Conservation (phyloP, 352 stramenopile species). For the Pythium scleroteichum region DNA sequence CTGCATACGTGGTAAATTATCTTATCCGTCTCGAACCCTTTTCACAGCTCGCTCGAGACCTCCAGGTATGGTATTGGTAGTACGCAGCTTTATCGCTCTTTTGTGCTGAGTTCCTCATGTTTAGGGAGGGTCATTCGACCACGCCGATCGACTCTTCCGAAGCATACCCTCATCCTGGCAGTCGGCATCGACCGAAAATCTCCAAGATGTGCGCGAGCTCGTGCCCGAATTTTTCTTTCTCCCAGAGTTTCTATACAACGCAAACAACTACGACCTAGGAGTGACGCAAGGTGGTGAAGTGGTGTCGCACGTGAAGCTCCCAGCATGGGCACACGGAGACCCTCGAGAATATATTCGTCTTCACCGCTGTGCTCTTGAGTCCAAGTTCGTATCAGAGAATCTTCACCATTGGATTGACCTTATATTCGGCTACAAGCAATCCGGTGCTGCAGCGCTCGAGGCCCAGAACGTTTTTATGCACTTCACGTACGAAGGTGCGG, state of each 20-base stretch:
- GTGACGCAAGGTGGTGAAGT: slow-evolving; percentile 82
- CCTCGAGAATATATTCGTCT: slow-evolving; percentile 94
- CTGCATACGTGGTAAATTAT: slow-evolving; percentile 97
- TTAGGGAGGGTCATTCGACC: slow-evolving; percentile 86
- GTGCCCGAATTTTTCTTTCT: slow-evolving; percentile 84
- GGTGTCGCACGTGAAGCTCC: slow-evolving; percentile 92
- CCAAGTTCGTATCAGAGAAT: slow-evolving; percentile 94
- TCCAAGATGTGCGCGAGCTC: slow-evolving; percentile 84
- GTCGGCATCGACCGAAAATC: slow-evolving; percentile 92
- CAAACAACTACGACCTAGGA: slow-evolving; percentile 67
- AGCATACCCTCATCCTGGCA: slow-evolving; percentile 94
- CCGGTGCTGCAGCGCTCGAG: slow-evolving; percentile 89
- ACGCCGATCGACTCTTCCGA: slow-evolving; percentile 95
- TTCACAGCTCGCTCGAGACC: slow-evolving; percentile 59
- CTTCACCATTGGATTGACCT: slow-evolving; percentile 99
- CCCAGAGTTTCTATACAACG: slow-evolving; percentile 79
- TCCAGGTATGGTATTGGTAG: slow-evolving; percentile 37
- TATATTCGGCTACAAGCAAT: slow-evolving; percentile 97
- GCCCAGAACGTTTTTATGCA: slow-evolving; percentile 94
- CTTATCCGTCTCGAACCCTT: slow-evolving; percentile 93
- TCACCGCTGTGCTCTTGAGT: slow-evolving; percentile 95
- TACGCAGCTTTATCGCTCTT: not conserved
- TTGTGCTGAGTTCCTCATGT: not conserved
- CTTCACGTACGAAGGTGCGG: slow-evolving; percentile 80
- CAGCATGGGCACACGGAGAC: slow-evolving; percentile 93